Conservation (phyloP, 176 grass and related monocot genomes). For the Oryza brachyantha region DNA sequence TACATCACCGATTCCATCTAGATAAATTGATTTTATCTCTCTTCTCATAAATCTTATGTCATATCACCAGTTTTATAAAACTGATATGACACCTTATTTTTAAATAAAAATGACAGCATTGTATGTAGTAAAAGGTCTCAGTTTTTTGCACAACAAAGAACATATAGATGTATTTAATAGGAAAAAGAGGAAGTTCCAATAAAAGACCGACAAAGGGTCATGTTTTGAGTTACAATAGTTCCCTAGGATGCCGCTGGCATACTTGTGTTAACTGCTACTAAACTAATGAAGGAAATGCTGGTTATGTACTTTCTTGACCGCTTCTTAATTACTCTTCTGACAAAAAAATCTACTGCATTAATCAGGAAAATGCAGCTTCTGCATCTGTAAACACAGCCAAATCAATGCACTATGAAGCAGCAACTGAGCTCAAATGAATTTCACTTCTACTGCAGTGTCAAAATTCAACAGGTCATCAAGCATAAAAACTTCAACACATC, state of each 20-base stretch:
- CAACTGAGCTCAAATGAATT: background rate
- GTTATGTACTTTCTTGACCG: background rate
- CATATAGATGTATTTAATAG: background rate
- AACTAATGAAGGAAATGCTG: background rate
- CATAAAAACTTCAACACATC: constrained; percentile 2
- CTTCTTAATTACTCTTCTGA: background rate
- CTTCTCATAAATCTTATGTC: too few relatives aligned
- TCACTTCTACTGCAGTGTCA: background rate
- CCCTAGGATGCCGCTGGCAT: background rate
- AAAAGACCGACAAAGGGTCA: background rate
- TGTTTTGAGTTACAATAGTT: background rate
- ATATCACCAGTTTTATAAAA: too few relatives aligned
- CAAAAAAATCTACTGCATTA: background rate
- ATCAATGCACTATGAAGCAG: constrained; percentile 1
- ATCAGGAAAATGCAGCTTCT: background rate
- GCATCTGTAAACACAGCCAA: background rate
- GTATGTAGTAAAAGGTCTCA: background rate
- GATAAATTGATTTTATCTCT: too few relatives aligned
- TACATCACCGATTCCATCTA: too few relatives aligned
- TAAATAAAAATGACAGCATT: too few relatives aligned
- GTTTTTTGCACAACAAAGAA: background rate
- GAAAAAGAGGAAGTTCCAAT: background rate
- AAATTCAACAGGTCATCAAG: background rate
- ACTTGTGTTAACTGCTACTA: background rate
- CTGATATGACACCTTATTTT: too few relatives aligned